Base-by-base conservation (phyloP, 768 basidiomycete species). In the Boletales sp. region DNA sequence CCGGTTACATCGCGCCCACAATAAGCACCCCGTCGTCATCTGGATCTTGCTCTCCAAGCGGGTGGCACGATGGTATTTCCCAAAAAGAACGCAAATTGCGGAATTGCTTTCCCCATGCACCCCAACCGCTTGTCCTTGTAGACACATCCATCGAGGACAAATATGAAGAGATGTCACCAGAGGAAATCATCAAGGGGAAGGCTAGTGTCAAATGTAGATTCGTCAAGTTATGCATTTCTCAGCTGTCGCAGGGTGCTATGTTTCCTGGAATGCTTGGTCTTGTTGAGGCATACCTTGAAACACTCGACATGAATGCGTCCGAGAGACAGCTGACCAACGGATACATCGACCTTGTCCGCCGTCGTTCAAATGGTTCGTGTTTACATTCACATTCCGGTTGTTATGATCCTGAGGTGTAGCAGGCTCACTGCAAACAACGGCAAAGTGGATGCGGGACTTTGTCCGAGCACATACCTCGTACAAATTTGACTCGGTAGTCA, bases 161-260 rank as follows among this genome's bases (percentile, higher is more conserved):
- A 67, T 94, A 91, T 55, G 90, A 85, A 59, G 91, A 95, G 65
- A 94, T 95, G 86, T 81, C 87, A 0, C 79, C 97, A 67, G 74
- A 90, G 53, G 92, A 97, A 70, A 90, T 98, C 44, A 86, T 99
- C 69, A 91, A 88, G 58, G 96, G 96, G n/a, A 89, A 90, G 79
- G 88, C 86, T 52, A 44, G 72, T 55, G 31, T 53, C 33, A 17
- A 41, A 50, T 44, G 43, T 42, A 41, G 32, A 41, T 44, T 41
- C 18, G 42, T 30, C 39, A 8, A 40, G 28, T 28, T 14, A 11
- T n/a, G 11, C 13, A 44, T 44, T 40, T 39, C 56, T 48, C 34
- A 40, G 19, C n/a, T 34, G 48, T 49, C 44, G 54, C 50, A 90
- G 84, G 81, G 79, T 8, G 68, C 73, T 32, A 62, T 68, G 30